Evolutionary conservation across 345 rosid genomes (phyloP).

Genomic region (Rhizophora apiculata): DNA sequence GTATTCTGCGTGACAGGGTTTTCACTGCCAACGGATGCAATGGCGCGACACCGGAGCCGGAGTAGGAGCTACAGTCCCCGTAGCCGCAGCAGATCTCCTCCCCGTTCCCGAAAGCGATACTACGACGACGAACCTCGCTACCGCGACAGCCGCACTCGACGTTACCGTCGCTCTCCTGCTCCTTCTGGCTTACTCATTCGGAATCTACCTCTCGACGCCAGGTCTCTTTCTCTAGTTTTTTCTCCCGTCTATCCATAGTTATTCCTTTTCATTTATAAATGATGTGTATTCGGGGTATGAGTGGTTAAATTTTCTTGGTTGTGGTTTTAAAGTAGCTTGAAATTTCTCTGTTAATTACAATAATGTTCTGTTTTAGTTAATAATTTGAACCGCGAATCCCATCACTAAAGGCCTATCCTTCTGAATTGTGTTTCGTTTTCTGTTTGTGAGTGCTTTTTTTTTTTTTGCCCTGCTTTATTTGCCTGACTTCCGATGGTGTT

Average conservation of each 20-base stretch:
- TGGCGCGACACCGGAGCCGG: constrained; percentile 69
- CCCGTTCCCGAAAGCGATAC: constrained; percentile 50
- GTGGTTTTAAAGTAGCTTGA: not conserved
- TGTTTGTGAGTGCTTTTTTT: not conserved
- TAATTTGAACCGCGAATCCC: no score
- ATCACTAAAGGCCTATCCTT: no score
- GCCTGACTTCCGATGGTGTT: not conserved
- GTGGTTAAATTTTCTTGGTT: not conserved
- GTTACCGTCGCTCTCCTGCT: constrained; percentile 75
- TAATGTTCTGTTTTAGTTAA: no score
- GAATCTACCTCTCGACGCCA: constrained; percentile 88
- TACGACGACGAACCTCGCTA: constrained; percentile 55
- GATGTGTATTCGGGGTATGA: no score
- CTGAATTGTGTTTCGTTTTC: no score
- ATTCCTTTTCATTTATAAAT: no score
- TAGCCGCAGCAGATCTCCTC: constrained; percentile 56
- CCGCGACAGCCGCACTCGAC: constrained; percentile 48
- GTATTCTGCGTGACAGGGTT: no score
- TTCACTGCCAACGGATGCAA: constrained; percentile 12
- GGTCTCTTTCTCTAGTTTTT: constrained; percentile 33
- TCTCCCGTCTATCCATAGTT: no score
- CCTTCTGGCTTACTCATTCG: constrained; percentile 93
- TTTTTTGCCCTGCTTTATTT: not conserved
- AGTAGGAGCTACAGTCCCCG: constrained; percentile 89
- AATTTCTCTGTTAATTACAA: no score